Base-by-base conservation (phyloP, 2,329 filamentous ascomycete species). In the Hirsutella rhossiliensis region DNA sequence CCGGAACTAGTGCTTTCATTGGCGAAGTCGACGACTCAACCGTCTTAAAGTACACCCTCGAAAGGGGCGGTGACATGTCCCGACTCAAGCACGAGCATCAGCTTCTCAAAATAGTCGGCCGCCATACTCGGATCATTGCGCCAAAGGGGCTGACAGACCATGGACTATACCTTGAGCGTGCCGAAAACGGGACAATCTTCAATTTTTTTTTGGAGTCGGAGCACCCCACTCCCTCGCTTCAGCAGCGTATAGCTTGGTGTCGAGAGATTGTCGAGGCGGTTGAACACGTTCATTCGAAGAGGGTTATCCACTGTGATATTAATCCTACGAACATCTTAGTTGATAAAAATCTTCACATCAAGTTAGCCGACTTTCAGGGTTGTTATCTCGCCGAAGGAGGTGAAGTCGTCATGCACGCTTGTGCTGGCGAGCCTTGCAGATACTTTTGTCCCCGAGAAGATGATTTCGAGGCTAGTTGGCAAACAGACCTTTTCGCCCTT, bases 401-500 rank as follows among this genome's bases (percentile, higher is more conserved):
- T 12, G 30, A 52, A 3, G 39, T 47, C n/a, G 27, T 53, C 20
- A 19, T 50, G 4, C 43, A 44, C 17, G 43, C 46, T 6, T 42
- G 40, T 19, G 42, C 41, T 38, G 15, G 37, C 15, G 50, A 52
- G 31, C 43, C 41, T 9, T 44, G 38, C 37, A 41, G 43, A 38
- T 50, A 43, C 13, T 48, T n/a, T 37, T 51, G 43, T 13, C 51
- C 50, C 18, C 42, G 50, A 20, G 37, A 48, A 13, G 47, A 50
- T 13, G 18, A 23, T 19, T 38, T 39, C 9, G 17, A 44, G 11
- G 48, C 47, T 17, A 34, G 46, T 29, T 23, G 44, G 17, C 46
- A 46, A 27, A 54, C 49, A 32, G 52, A 54, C 40, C 38, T 54
- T 41, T 54, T 52, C 43, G 49, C 49, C 6, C 48, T 54, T 11